phyloP scores from a whole-genome alignment of 2,329 filamentous ascomycete genomes.

The Orbilia brochopaga region DNA sequence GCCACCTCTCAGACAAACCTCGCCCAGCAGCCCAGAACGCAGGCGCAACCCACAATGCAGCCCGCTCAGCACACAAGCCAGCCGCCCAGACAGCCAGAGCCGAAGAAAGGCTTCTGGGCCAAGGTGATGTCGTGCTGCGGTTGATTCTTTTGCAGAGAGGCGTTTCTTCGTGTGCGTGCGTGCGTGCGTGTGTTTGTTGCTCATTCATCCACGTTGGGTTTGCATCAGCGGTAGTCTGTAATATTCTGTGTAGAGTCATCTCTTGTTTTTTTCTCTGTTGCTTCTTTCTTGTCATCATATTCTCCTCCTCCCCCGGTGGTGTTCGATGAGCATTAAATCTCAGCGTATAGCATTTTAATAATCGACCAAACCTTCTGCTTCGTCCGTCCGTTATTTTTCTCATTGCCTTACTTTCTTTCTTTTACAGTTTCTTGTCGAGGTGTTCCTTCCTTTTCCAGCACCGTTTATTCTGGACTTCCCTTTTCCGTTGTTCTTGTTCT shows the following conservation, averaged over 20 bases:
- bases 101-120: constrained; percentile 81
- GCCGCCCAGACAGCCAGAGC: constrained; percentile 68
- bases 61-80: constrained; percentile 58
- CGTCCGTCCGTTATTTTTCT: constrained; percentile 2
- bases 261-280: constrained; percentile 23
- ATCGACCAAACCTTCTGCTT: constrained; percentile 35
- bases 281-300: constrained; percentile 34
- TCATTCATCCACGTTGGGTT: constrained; percentile 42
- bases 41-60: constrained; percentile 67
- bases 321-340: constrained; percentile 51
- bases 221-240: constrained; percentile 51
- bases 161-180: constrained; percentile 48
- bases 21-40: constrained; percentile 68
- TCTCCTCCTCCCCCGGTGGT: constrained; percentile 39
- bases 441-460: constrained; percentile 23
- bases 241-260: constrained; percentile 51
- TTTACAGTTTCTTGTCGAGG: constrained; percentile 7
- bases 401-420: not conserved
- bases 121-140: constrained; percentile 97
- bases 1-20: constrained; percentile 85
- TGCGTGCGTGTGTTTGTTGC: constrained; percentile 49
- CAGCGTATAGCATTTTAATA: constrained; percentile 51
- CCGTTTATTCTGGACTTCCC: constrained; percentile 14
- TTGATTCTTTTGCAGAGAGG: constrained; percentile 59
- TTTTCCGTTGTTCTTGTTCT: constrained; percentile 56